Conservation (phyloP, 768 basidiomycete species). For the Lactarius pseudohatsudake region DNA sequence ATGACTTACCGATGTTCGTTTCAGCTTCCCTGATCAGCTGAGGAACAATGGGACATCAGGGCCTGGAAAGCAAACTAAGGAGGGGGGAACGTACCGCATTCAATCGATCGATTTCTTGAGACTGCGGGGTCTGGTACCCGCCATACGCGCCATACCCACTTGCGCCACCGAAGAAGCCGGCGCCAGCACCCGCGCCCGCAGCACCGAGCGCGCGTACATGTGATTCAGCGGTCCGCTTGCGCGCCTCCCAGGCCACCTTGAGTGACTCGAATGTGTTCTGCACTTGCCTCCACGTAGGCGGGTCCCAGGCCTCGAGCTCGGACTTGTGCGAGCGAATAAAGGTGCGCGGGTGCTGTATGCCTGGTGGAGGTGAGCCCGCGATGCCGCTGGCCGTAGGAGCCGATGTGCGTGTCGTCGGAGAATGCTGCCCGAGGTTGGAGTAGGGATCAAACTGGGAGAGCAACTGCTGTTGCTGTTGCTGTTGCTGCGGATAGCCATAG, state of each 20-base stretch:
- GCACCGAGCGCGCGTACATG: conserved; percentile 45
- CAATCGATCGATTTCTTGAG: conserved; percentile 52
- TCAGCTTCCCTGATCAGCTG: conserved; percentile 60
- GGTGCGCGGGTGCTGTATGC: conserved; percentile 64
- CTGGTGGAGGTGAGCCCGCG: conserved; percentile 28
- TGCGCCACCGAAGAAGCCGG: conserved; percentile 38
- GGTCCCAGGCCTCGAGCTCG: conserved; percentile 48
- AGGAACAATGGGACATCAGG: neutral
- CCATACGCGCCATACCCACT: conserved; percentile 31
- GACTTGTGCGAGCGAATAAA: conserved; percentile 63
- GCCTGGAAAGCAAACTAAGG: too few species aligned
- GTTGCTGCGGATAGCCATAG: conserved; percentile 29
- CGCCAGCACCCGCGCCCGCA: conserved; percentile 17
- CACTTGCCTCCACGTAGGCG: conserved; percentile 37
- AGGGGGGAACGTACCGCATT: conserved; percentile 49
- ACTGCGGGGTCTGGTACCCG: conserved; percentile 21
- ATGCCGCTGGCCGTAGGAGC: conserved; percentile 1
- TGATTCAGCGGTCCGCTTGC: conserved; percentile 55
- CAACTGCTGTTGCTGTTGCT: conserved; percentile 18
- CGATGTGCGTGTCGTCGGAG: neutral
- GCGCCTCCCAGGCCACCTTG: conserved; percentile 61
- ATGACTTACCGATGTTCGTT: conserved; percentile 48
- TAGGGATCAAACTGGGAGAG: conserved; percentile 30
- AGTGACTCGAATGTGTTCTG: conserved; percentile 61
- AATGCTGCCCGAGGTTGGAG: conserved; percentile 14